Evolutionary conservation across 2,329 filamentous ascomycete species (phyloP).

Genomic region (Phialocephala sp.): DNA sequence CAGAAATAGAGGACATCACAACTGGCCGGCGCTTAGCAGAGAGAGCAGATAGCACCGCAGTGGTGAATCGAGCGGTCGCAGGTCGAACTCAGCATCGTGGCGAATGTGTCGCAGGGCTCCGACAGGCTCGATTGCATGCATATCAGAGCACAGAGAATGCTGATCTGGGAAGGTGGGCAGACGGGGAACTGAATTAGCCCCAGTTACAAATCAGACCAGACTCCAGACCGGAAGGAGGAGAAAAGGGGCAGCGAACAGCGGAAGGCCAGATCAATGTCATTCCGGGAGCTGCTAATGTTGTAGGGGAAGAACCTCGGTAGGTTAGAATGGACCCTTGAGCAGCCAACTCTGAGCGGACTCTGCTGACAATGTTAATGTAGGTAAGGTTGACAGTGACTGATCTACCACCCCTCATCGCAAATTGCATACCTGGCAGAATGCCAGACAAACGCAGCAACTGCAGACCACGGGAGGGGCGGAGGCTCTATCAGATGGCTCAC

Average conservation of each 20-base stretch:
- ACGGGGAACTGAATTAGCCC: neutral
- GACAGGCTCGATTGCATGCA: conserved; percentile 5
- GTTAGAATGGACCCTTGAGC: neutral
- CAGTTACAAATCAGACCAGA: neutral
- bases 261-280: neutral
- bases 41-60: neutral
- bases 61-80: neutral
- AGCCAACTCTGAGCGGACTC: neutral
- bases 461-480: neutral
- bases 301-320: neutral
- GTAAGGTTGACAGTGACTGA: neutral
- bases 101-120: neutral
- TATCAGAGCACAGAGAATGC: neutral
- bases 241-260: neutral
- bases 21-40: conserved; percentile 7
- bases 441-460: neutral
- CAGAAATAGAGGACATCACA: neutral
- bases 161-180: conserved; percentile 1
- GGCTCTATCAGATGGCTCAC: neutral
- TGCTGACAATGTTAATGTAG: neutral
- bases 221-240: neutral
- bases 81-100: neutral
- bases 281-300: neutral
- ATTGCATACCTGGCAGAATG: neutral
- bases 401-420: neutral